phyloP scores from a whole-genome alignment of 306 rosid genomes.

The Arachis hypogaea region DNA sequence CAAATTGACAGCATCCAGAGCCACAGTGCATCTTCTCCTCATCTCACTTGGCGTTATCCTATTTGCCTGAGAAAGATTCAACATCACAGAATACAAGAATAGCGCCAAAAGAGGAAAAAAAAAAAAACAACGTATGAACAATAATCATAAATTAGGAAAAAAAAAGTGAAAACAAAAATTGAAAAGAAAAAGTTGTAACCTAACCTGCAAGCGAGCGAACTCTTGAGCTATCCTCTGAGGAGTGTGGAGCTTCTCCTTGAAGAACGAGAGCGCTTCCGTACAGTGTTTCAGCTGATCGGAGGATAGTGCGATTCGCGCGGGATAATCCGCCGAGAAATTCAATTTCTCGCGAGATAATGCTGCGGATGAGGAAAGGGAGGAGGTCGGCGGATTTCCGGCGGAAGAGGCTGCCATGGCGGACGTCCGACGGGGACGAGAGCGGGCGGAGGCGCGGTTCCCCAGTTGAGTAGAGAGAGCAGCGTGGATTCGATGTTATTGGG shows the following conservation, averaged over 20 bases:
- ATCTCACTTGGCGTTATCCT: slow-evolving; percentile 67
- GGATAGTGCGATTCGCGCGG: slow-evolving; percentile 51
- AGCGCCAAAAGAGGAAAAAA: too few species aligned
- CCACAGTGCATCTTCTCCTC: slow-evolving; percentile 65
- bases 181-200: background rate
- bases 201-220: slow-evolving; percentile 72
- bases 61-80: slow-evolving; percentile 51
- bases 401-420: slow-evolving; percentile 46
- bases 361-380: slow-evolving; percentile 38
- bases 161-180: background rate
- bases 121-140: background rate
- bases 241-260: slow-evolving; percentile 59
- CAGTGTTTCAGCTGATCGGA: slow-evolving; percentile 69
- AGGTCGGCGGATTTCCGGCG: slow-evolving; percentile 28
- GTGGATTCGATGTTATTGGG: background rate
- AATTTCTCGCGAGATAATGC: slow-evolving; percentile 36
- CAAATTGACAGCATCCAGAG: slow-evolving; percentile 66
- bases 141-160: background rate
- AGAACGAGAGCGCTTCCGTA: slow-evolving; percentile 59
- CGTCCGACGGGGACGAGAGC: slow-evolving; percentile 48
- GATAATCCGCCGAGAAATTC: slow-evolving; percentile 63
- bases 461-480: slow-evolving; percentile 1
- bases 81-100: background rate
- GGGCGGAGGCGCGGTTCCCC: slow-evolving; percentile 46
- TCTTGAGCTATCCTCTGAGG: slow-evolving; percentile 60